Conservation (phyloP, 2,329 filamentous ascomycete genomes). For the Apiospora aurea region DNA sequence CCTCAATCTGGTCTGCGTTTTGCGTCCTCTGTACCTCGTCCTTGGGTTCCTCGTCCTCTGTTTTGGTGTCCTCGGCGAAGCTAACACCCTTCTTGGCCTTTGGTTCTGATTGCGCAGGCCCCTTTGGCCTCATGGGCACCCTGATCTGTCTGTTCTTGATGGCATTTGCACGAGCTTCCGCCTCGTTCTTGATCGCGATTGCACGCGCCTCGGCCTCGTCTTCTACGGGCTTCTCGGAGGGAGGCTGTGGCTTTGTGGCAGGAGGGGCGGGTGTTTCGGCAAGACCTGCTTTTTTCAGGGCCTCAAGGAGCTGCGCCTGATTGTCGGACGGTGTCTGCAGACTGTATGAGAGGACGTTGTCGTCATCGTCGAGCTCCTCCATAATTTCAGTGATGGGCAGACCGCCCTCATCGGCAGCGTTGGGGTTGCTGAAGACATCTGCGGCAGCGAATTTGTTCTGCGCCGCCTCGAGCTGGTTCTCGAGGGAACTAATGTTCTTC, state of each 20-base stretch:
- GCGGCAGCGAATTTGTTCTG: conserved; percentile 75
- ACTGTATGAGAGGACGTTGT: conserved; percentile 76
- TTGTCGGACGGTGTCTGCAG: conserved; percentile 72
- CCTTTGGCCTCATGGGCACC: conserved; percentile 18
- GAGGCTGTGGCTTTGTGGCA: background rate
- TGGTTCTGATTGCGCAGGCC: conserved; percentile 19
- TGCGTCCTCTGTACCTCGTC: conserved; percentile 45
- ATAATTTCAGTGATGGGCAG: conserved; percentile 88
- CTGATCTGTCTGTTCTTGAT: conserved; percentile 12
- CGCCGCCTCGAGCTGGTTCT: conserved; percentile 62
- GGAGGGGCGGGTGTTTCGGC: conserved; percentile 46
- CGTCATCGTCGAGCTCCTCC: conserved; percentile 91
- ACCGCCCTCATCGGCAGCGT: conserved; percentile 70
- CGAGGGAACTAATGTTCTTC: conserved; percentile 76
- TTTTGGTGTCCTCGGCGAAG: conserved; percentile 68
- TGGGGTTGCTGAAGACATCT: conserved; percentile 64
- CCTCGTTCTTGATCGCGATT: conserved; percentile 13
- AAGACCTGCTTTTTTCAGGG: conserved; percentile 79
- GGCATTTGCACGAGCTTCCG: conserved; percentile 1
- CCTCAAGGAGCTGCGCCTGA: conserved; percentile 72
- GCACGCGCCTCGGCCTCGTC: background rate
- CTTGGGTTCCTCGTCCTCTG: conserved; percentile 34
- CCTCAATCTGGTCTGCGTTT: conserved; percentile 58
- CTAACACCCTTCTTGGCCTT: conserved; percentile 62
- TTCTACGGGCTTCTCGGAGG: background rate